Base-by-base conservation (phyloP, 75 land plant genomes). In the Picea glauca region DNA sequence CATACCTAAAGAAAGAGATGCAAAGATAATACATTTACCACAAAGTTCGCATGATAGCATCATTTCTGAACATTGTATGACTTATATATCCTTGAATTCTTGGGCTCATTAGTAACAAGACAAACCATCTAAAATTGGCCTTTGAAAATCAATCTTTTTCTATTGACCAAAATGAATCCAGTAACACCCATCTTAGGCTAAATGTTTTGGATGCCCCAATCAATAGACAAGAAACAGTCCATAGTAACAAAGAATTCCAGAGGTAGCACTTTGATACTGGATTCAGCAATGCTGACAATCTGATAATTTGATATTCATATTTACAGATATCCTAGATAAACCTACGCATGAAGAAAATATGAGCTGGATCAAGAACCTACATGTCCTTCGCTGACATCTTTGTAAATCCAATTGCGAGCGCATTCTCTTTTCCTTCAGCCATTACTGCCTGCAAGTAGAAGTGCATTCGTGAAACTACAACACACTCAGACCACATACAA, bases 361-460 rank as follows among this genome's bases (percentile, higher is more conserved):
- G 26, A 57, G 46, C n/a, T 76, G 18, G 26, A 38, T n/a, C 59
- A 50, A 50, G 14, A 63, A 76, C 98, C 83, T 83, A 96, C 99
- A 96, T 96, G 84, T 92, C 95, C 72, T 90, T 89, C 21, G 99
- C 99, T 57, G 99, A 94, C 93, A 96, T 88, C 84, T 96, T 96
- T 67, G 99, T 96, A 81, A 93, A 96, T 26, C 99, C 99, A 84
- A 96, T 96, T n/a, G 99, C 99, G 59, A 96, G 88, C 60, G 99
- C 99, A 88, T 96, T 93, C 61, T 96, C 92, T 86, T 96, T 96
- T 78, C 99, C 99, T 84, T 96, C 98, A 63, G 99, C 99, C 98
- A 94, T 94, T 79, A 96, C 90, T 21, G 98, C 98, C 99, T 96
- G 89, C 43, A 54, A 89, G n/a, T 46, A 20, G 26, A 40, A 70